Conservation (phyloP, 176 grass and related monocot species). For the Avena insularis region DNA sequence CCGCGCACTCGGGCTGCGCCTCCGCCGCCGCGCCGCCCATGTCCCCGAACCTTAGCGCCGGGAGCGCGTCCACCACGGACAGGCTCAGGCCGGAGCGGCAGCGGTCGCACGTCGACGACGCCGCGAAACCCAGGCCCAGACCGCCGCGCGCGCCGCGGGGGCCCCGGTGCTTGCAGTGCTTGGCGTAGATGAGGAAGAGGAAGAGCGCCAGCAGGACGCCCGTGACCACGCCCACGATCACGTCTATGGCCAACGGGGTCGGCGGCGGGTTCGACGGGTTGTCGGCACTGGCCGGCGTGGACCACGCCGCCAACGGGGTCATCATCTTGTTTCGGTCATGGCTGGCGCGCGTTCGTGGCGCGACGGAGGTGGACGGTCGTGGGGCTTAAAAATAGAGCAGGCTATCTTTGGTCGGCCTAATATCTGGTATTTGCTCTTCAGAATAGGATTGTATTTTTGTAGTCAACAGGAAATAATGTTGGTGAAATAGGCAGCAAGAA, state of each 20-base stretch:
- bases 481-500: too few relatives aligned
- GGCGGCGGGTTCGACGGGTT: background rate
- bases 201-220: constrained; percentile 44
- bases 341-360: background rate
- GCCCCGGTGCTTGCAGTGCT: constrained; percentile 48
- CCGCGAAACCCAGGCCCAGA: constrained; percentile 28
- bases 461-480: too few relatives aligned
- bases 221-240: constrained; percentile 34
- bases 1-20: constrained; percentile 47
- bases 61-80: constrained; percentile 38
- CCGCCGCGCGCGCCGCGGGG: background rate
- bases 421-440: background rate
- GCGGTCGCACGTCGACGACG: constrained; percentile 28
- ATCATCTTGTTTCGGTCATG: constrained; percentile 44
- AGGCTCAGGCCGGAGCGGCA: constrained; percentile 39
- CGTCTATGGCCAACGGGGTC: background rate
- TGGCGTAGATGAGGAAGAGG: constrained; percentile 57
- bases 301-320: background rate
- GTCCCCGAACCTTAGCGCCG: constrained; percentile 36
- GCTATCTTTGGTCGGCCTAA: constrained; percentile 27
- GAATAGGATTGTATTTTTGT: too few relatives aligned
- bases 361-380: background rate
- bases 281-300: background rate
- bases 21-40: background rate
- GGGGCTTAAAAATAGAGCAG: constrained; percentile 41